Conservation (phyloP, 192 early-diverging fungal genomes). For the Neocallimastix lanati region DNA sequence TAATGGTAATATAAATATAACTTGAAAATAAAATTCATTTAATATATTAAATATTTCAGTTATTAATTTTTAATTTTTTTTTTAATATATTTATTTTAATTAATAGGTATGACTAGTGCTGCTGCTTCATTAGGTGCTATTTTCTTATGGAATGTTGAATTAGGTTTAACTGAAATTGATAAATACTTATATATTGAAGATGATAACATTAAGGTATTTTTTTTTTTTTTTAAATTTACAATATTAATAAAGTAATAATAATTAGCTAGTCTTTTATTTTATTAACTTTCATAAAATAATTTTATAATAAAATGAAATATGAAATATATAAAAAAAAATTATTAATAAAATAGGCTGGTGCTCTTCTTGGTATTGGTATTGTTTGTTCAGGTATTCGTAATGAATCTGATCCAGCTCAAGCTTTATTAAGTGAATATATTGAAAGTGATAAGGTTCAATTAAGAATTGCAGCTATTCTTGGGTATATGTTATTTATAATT, state of each 20-base stretch:
- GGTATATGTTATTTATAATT: slow-evolving; percentile 15
- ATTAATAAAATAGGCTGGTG: slow-evolving; percentile 46
- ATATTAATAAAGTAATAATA: too few species aligned
- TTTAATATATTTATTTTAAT: not conserved
- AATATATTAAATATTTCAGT: not conserved
- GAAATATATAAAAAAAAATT: too few species aligned
- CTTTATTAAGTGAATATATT: slow-evolving; percentile 67
- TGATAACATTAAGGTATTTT: slow-evolving; percentile 56
- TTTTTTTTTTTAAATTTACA: too few species aligned
- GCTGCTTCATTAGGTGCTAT: slow-evolving; percentile 86
- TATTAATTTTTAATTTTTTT: not conserved
- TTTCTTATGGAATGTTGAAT: slow-evolving; percentile 85
- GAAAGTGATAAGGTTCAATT: slow-evolving; percentile 33
- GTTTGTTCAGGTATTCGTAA: slow-evolving; percentile 75
- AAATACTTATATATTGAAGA: slow-evolving; percentile 82
- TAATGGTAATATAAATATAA: slow-evolving; percentile 21
- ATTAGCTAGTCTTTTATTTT: too few species aligned
- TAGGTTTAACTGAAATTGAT: slow-evolving; percentile 78
- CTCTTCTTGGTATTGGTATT: slow-evolving; percentile 82
- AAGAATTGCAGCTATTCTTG: slow-evolving; percentile 66
- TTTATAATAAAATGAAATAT: too few species aligned
- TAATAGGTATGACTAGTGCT: slow-evolving; percentile 71
- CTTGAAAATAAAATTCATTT: not conserved
- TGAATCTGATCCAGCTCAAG: slow-evolving; percentile 81
- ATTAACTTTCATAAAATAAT: too few species aligned